Evolutionary conservation across 2,329 filamentous ascomycete genomes (phyloP).

Genomic region (Apiospora aurea): DNA sequence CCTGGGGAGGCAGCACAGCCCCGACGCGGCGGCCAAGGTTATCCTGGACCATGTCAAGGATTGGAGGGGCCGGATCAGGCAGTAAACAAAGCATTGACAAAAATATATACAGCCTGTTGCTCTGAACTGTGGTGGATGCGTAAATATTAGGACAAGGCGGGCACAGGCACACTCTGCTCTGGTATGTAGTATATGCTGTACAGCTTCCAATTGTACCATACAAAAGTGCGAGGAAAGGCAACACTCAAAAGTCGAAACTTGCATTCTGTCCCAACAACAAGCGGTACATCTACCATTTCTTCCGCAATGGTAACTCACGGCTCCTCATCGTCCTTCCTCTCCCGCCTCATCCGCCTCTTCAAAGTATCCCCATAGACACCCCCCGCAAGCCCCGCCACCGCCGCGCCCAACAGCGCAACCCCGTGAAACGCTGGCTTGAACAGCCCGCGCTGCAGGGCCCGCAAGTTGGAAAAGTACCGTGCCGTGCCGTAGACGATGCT

Average conservation of each 20-base stretch:
- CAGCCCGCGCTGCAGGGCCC: constrained; percentile 49
- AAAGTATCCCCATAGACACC: constrained; percentile 39
- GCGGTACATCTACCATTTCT: no score
- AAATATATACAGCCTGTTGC: not conserved
- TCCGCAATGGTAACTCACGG: not conserved
- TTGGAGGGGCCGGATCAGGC: constrained; percentile 45
- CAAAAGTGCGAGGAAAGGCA: not conserved
- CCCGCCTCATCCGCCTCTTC: constrained; percentile 32
- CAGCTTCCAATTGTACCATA: constrained; percentile 11
- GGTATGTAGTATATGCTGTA: constrained; percentile 13
- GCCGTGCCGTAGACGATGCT: constrained; percentile 55
- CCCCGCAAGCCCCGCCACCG: constrained; percentile 41
- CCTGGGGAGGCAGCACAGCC: constrained; percentile 91
- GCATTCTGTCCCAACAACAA: not conserved
- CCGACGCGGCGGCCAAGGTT: constrained; percentile 81
- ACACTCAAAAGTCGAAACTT: not conserved
- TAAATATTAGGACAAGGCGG: not conserved
- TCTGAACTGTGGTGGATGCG: not conserved
- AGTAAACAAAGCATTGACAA: not conserved
- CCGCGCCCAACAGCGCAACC: constrained; percentile 39
- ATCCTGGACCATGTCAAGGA: constrained; percentile 86
- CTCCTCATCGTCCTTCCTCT: constrained; percentile 28
- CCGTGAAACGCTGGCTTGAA: constrained; percentile 47
- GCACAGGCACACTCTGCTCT: constrained; percentile 1
- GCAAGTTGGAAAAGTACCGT: constrained; percentile 54